Conservation (phyloP, 1,284 basidiomycete species). For the Gomphus bonarii region DNA sequence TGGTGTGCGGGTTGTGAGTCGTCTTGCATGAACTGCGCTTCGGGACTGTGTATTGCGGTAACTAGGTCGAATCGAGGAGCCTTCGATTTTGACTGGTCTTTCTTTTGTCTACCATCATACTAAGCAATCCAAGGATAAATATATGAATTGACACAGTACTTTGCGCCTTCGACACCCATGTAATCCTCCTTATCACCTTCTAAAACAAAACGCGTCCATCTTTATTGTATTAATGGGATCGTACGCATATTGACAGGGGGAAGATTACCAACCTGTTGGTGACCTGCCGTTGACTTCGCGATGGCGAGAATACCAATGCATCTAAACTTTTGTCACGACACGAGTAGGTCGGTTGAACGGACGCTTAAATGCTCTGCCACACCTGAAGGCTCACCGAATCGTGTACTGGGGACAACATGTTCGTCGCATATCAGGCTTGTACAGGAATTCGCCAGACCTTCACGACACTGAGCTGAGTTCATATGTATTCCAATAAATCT, state of each 20-base stretch:
- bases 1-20: slow-evolving; percentile 1
- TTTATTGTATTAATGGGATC: slow-evolving; percentile 18
- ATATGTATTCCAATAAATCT: neutral
- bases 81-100: neutral
- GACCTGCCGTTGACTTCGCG: slow-evolving; percentile 73
- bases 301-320: slow-evolving; percentile 57
- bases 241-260: neutral
- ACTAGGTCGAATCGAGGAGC: slow-evolving; percentile 16
- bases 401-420: slow-evolving; percentile 93
- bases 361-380: slow-evolving; percentile 3
- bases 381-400: slow-evolving; percentile 47
- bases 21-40: neutral
- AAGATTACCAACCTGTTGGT: slow-evolving; percentile 42
- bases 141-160: neutral
- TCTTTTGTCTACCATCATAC: neutral
- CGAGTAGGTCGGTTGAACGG: neutral
- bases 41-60: slow-evolving; percentile 15
- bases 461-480: neutral
- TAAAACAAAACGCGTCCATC: slow-evolving; percentile 71
- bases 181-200: slow-evolving; percentile 32
- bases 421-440: slow-evolving; percentile 70
- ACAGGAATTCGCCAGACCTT: slow-evolving; percentile 70
- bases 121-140: neutral
- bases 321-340: slow-evolving; percentile 46
- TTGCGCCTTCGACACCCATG: slow-evolving; percentile 17